A percentile compares a stretch with the other conserved stretches of the same genome.
Conservation (phyloP, 139 green algal species). For the Spirogloea muscicola region DNA sequence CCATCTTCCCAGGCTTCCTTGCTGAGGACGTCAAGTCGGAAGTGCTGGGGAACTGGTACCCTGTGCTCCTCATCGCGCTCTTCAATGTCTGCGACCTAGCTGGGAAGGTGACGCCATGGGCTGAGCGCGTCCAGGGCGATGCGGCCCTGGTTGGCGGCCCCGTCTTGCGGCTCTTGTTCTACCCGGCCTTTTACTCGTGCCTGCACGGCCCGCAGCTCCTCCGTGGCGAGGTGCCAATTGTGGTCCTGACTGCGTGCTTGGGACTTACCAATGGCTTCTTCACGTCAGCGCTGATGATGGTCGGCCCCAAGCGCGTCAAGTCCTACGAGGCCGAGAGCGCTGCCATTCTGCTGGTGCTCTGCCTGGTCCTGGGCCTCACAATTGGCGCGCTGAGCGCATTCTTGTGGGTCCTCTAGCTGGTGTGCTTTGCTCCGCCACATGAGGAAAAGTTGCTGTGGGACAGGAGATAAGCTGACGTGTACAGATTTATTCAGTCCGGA, state of each 20-base stretch:
- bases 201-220: slow-evolving; percentile 3
- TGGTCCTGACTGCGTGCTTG: slow-evolving; percentile 49
- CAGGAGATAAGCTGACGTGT: too few species aligned
- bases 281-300: slow-evolving; percentile 42
- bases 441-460: too few species aligned
- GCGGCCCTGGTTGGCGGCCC: neutral
- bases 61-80: slow-evolving; percentile 56
- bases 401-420: too few species aligned
- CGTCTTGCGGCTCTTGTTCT: slow-evolving; percentile 51
- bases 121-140: neutral
- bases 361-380: slow-evolving; percentile 69
- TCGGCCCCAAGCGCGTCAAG: slow-evolving; percentile 17
- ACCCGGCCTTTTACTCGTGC: slow-evolving; percentile 54
- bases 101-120: slow-evolving; percentile 29
- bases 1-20: slow-evolving; percentile 87
- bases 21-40: slow-evolving; percentile 71
- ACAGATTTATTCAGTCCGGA: too few species aligned
- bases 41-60: slow-evolving; percentile 76
- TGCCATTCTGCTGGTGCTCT: slow-evolving; percentile 72
- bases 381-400: slow-evolving; percentile 60
- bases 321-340: slow-evolving; percentile 47
- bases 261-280: slow-evolving; percentile 63
- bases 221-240: slow-evolving; percentile 16
- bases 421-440: too few species aligned
- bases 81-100: slow-evolving; percentile 39